Evolutionary conservation across 108 stramenopile species (phyloP), one percentile per base, ranked within the genome.

Genomic region (Skeletonema tropicum): DNA sequence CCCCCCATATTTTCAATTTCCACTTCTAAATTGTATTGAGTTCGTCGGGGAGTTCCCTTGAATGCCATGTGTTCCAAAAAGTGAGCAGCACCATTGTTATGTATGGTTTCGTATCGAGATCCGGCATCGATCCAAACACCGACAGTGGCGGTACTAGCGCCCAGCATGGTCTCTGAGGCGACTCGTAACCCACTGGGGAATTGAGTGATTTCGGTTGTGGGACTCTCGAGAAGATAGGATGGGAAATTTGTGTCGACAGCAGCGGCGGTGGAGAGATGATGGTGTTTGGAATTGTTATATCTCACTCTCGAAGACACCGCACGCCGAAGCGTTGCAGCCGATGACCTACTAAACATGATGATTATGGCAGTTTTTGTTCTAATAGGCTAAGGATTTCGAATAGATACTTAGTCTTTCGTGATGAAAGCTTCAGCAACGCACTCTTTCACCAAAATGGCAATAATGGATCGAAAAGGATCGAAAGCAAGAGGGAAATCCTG

Each of bases 41-140:
- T 97, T 21, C 99, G 82, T 32, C 85, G 86, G 21, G 70, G 30
- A 29, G 97, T 98, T 68, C 99, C 99, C 87, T 99, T 99, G 90
- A 99, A 99, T 66, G 97, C 96, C 97, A 99, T 97, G 92, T 99
- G 99, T 85, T 99, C 99, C 64, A 99, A 82, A 80, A 99, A 99
- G 84, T 99, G 99, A 8, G 98, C 97, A n/a, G 93, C 95, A 60
- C 99, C 99, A 81, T 99, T 99, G 93, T 98, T 99, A 52, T 78
- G 68, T 7, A 79, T 86, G 0, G 97, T 99, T 91, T 99, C 99
- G 86, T 98, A 99, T 2, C 99, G 88, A 3, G 89, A 90, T 13
- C 93, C 95, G 45, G 93, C 92, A 70, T 92, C 94, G 71, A 97
- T 94, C 91, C 92, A 95, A 9, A 95, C 92, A 13, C 94, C 94